phyloP scores from a whole-genome alignment of 2,329 filamentous ascomycete species.

The Botrytis elliptica region DNA sequence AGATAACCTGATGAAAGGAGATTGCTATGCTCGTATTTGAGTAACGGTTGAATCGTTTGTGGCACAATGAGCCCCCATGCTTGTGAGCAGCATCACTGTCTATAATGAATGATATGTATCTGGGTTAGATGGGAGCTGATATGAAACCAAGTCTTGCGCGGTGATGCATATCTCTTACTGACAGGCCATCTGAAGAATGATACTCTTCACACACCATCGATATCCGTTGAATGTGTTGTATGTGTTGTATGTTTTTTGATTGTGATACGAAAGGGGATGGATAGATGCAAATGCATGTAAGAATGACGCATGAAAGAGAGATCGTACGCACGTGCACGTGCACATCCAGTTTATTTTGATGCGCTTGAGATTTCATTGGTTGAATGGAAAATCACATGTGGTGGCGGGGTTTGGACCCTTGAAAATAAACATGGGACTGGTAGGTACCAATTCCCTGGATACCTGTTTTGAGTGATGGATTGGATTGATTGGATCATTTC shows the following conservation, averaged over 20 bases:
- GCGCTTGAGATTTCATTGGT: background rate
- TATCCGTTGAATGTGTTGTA: too few relatives aligned
- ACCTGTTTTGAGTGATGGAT: background rate
- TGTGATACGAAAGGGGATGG: background rate
- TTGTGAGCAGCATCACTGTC: too few relatives aligned
- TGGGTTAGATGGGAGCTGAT: background rate
- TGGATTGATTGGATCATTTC: background rate
- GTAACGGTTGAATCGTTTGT: too few relatives aligned
- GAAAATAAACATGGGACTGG: background rate
- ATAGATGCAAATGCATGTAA: background rate
- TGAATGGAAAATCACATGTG: background rate
- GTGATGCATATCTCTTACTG: background rate
- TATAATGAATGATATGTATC: too few relatives aligned
- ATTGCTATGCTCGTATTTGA: too few relatives aligned
- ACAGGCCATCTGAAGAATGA: background rate
- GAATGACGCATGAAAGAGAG: constrained; percentile 3
- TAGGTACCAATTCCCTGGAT: background rate
- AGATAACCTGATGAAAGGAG: too few relatives aligned
- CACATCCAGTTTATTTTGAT: background rate
- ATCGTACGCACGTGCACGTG: background rate
- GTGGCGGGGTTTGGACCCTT: background rate
- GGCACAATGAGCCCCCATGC: too few relatives aligned
- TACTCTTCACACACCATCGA: background rate
- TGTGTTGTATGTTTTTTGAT: too few relatives aligned
- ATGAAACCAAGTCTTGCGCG: background rate